These are phyloP conservation scores for Onygenales sp. DNA, from an alignment of 2,329 filamentous ascomycete genomes.

Conservation along the genomic window DNA sequence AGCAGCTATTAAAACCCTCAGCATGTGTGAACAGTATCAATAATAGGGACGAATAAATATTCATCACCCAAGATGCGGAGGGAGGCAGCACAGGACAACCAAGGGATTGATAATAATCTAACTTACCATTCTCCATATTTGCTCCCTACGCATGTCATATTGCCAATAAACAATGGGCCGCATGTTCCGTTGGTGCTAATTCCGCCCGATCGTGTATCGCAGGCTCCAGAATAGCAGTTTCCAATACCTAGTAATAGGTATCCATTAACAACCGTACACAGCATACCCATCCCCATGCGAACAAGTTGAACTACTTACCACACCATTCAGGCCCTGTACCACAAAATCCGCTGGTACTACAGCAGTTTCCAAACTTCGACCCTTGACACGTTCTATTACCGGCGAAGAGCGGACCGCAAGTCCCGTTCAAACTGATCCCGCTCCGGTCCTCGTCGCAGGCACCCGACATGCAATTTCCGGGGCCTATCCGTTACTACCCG, in stretches of 20 bases:
- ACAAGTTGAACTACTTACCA: constrained; percentile 2
- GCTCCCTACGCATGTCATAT: constrained; percentile 4
- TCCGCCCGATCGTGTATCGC: neutral
- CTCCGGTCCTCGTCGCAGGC: neutral
- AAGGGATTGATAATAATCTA: neutral
- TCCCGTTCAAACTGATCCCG: constrained; percentile 10
- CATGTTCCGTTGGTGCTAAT: constrained; percentile 1
- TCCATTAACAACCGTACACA: neutral
- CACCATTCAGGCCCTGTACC: constrained; percentile 11
- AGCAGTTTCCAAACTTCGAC: constrained; percentile 11
- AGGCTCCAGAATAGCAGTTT: constrained; percentile 4
- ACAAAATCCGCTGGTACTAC: constrained; percentile 11
- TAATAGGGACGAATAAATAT: neutral
- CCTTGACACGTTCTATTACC: constrained; percentile 7
- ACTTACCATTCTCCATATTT: constrained; percentile 11
- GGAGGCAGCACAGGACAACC: neutral
- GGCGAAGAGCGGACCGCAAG: constrained; percentile 1
- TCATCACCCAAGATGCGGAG: neutral
- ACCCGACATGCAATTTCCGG: neutral
- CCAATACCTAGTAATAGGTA: neutral
- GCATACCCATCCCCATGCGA: neutral
- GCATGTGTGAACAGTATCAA: neutral
- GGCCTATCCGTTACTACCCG: too few species aligned
- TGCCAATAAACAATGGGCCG: constrained; percentile 1
- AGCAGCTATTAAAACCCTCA: constrained; percentile 6